Conservation (phyloP, 805 yeast species). For the Isabelozyma rhagii region DNA sequence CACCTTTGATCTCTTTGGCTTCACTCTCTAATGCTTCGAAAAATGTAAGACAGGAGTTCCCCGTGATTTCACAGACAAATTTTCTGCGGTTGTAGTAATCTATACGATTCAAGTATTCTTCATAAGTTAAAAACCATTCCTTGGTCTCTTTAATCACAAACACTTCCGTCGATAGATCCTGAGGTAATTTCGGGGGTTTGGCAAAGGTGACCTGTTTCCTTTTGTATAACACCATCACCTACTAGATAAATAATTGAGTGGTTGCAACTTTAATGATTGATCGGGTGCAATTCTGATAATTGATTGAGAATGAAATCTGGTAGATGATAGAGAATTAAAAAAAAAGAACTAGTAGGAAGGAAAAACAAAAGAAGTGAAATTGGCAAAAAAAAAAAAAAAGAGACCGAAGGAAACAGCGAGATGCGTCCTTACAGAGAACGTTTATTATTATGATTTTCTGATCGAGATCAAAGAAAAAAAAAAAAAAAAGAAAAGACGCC, state of each 20-base stretch:
- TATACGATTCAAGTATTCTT: slow-evolving; percentile 67
- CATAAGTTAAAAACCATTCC: slow-evolving; percentile 82
- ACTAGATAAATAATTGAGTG: too few relatives aligned
- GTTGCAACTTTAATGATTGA: too few relatives aligned
- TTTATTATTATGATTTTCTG: not conserved
- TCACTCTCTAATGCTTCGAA: slow-evolving; percentile 87
- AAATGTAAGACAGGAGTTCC: slow-evolving; percentile 85
- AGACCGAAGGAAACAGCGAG: not conserved
- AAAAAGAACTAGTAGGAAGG: not conserved
- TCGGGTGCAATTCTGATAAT: not conserved
- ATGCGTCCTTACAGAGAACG: not conserved
- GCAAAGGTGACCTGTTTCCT: slow-evolving; percentile 65
- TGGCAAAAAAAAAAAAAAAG: not conserved
- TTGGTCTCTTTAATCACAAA: slow-evolving; percentile 82
- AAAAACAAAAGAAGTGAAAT: not conserved
- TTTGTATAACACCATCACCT: slow-evolving; percentile 70
- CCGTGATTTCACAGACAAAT: slow-evolving; percentile 95
- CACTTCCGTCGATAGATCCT: slow-evolving; percentile 57
- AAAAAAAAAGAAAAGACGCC: not conserved
- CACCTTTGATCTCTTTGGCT: slow-evolving; percentile 49
- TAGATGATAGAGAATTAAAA: not conserved
- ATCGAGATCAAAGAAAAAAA: not conserved
- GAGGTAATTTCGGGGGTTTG: slow-evolving; percentile 56
- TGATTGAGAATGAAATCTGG: not conserved
- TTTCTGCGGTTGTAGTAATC: slow-evolving; percentile 72